Evolutionary conservation across 176 grass and related monocot species (phyloP), one percentile per base, ranked within the genome.

Genomic region (Carex pumila): DNA sequence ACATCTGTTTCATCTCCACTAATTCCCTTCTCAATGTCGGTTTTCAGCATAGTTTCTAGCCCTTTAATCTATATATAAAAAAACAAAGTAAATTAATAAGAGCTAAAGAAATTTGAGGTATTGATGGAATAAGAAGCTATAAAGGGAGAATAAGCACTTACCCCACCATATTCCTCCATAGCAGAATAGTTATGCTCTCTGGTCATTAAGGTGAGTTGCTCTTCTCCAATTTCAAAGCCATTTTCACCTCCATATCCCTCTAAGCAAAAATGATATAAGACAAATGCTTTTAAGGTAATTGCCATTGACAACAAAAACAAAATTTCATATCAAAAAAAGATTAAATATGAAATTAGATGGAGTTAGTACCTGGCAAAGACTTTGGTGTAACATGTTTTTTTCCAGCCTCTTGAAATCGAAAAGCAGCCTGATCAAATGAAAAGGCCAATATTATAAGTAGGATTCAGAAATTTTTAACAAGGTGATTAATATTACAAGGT

Each of bases 111-210:
- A 18, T n/a, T 18, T 80, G 78, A 22, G 15, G 47, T 52, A 85
- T 9, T 79, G 52, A 34, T 43, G 56, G 39, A 61, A 87, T 67
- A 66, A 29, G 64, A 57, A 55, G 31, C 12, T 52, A 18, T 61
- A 64, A 31, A 77, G n/a, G 47, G 61, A 30, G 21, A 52, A 49
- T 69, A 52, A 69, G 21, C 19, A 71, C 85, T 87, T 82, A 92
- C 95, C 86, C 86, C 91, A 41, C 86, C 86, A 83, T 93, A 95
- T 77, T 94, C 84, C 85, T 91, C 87, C 61, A 95, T 47, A 85
- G 88, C 87, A 85, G 91, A 91, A 85, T 80, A 93, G 41, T 98
- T 88, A 62, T 98, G 92, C 81, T 98, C 92, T 86, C 95, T 93
- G 8, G 83, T 91, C 80, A 98, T 61, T 81, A 36, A 32, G n/a